Base-by-base conservation (phyloP, 1,284 basidiomycete genomes). In the Flammula alnicola region DNA sequence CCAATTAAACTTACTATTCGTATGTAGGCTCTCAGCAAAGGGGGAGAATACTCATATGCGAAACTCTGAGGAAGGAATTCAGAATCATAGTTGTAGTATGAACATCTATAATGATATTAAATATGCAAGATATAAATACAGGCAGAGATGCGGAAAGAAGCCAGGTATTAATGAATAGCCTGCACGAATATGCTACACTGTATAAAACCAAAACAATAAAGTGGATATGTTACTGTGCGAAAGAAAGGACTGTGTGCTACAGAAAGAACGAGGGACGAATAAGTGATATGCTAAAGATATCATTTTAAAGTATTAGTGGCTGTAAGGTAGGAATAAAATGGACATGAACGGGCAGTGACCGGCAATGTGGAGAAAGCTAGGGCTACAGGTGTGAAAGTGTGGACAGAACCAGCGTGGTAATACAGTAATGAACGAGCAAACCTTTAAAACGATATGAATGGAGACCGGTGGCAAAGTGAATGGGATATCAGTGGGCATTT, bases 401-500 rank as follows among this genome's bases (percentile, higher is more conserved):
- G 17, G n/a, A n/a, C n/a, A n/a, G n/a, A 30, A 20, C 33, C 32
- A 40, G 25, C 22, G 41, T n/a, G n/a, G n/a, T n/a, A n/a, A n/a
- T n/a, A n/a, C n/a, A n/a, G n/a, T n/a, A n/a, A n/a, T n/a, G n/a
- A n/a, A n/a, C n/a, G n/a, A n/a, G n/a, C n/a, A n/a, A n/a, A n/a
- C n/a, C n/a, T n/a, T n/a, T n/a, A 44, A 26, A 17, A 44, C 16
- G 37, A 41, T 39, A 41, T 22, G 19, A 44, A 48, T 22, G 35
- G 37, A 26, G 35, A 32, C 35, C 22, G 32, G 32, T 25, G 19
- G 37, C 22, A 42, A 40, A 32, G 25, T 38, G 44, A 47, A 32
- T n/a, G 9, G 14, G 11, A 50, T 46, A 30, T 42, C 36, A 69
- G 43, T 65, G 66, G 41, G 55, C 47, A 41, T 32, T 43, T 25